phyloP scores from a whole-genome alignment of 768 basidiomycete genomes.

The Leccinellum albellum region DNA sequence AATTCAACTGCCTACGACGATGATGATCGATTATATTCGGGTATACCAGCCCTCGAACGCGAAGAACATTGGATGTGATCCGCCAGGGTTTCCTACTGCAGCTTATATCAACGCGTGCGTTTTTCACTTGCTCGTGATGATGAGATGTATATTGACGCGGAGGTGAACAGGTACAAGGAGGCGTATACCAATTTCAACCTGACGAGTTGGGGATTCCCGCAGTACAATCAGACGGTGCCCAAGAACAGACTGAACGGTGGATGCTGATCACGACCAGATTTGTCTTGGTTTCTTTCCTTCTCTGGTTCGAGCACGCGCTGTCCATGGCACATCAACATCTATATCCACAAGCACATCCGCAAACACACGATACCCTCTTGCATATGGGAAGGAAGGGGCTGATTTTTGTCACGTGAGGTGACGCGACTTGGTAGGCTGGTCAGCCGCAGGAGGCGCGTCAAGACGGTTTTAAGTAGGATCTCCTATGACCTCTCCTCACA shows the following conservation, averaged over 20 bases:
- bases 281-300: not conserved
- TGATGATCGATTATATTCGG: conserved; percentile 80
- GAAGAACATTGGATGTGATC: conserved; percentile 65
- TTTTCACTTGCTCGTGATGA: not conserved
- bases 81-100: conserved; percentile 65
- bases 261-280: conserved; percentile 21
- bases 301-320: not conserved
- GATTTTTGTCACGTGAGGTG: conserved; percentile 32
- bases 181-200: conserved; percentile 43
- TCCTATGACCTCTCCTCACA: not conserved
- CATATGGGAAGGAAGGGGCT: not conserved
- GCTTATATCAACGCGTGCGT: conserved; percentile 71
- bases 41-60: conserved; percentile 58
- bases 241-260: conserved; percentile 46
- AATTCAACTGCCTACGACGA: conserved; percentile 51
- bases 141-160: not conserved
- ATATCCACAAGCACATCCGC: not conserved
- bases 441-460: conserved; percentile 26
- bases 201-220: conserved; percentile 40
- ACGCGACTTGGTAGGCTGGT: conserved; percentile 16
- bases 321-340: not conserved
- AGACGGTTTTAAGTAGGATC: conserved; percentile 4
- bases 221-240: conserved; percentile 52
- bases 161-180: conserved; percentile 35
- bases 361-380: not conserved